phyloP scores from a whole-genome alignment of 441 rosid genomes.

The Sinapis alba region DNA sequence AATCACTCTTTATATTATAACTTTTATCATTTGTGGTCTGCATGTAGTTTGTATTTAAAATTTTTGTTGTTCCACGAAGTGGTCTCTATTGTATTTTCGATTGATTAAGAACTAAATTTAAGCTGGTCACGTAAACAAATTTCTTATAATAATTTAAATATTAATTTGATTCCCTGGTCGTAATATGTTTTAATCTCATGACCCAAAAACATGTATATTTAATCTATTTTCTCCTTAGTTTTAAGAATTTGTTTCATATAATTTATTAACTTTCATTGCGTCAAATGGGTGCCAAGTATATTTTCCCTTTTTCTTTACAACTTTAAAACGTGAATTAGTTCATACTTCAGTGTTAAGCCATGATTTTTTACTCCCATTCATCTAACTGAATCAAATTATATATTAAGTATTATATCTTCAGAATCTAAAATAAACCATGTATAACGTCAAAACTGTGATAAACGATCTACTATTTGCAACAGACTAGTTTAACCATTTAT shows the following conservation, averaged over 20 bases:
- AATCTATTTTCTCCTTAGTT: not conserved
- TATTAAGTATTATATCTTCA: not conserved
- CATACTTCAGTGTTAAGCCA: slow-evolving; percentile 34
- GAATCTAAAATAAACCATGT: not conserved
- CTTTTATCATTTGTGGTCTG: slow-evolving; percentile 24
- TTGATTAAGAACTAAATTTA: not conserved
- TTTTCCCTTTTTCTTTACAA: not conserved
- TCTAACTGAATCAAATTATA: slow-evolving; percentile 14
- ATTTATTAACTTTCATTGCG: slow-evolving; percentile 16
- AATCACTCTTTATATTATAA: not conserved
- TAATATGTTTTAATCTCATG: slow-evolving; percentile 6
- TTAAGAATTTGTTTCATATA: slow-evolving; percentile 3
- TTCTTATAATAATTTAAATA: not conserved
- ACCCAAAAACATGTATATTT: not conserved
- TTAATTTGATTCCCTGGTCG: slow-evolving; percentile 7
- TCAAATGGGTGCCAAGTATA: slow-evolving; percentile 36
- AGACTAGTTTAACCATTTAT: not conserved
- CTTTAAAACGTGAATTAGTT: slow-evolving; percentile 32
- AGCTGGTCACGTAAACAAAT: not conserved
- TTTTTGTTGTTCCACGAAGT: slow-evolving; percentile 21
- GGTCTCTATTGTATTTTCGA: not conserved
- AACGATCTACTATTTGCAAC: not conserved
- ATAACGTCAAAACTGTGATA: not conserved
- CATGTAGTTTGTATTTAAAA: slow-evolving; percentile 33
- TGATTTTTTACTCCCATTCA: slow-evolving; percentile 9